Base-by-base conservation (phyloP, 768 basidiomycete genomes). In the Dentipellis fragilis region DNA sequence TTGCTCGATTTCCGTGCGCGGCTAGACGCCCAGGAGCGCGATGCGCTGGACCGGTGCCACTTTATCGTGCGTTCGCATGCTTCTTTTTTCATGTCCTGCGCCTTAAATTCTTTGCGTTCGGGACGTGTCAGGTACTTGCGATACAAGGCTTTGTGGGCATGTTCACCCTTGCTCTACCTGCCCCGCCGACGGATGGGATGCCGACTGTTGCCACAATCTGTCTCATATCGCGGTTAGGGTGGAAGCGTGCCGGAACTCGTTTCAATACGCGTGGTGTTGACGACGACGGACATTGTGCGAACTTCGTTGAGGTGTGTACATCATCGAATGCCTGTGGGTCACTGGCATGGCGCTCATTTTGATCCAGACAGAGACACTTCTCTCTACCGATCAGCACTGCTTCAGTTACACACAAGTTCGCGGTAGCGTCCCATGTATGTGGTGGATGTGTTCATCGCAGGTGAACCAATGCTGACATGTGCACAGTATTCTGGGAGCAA, bases 211-310 rank as follows among this genome's bases (percentile, higher is more conserved):
- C 81, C 4, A 89, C 88, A 1, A 68, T 96, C 19, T 81, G 85
- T 4, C 71, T 99, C 55, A 87, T 97, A 51, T 92, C 89, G 11
- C 77, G 96, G 40, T 76, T 98, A 4, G 87, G 93, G 10, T 94
- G 90, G 85, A 94, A 92, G 71, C 79, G 95, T 60, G 94, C 96
- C 22, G 96, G 96, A 3, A 97, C 96, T 17, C 82, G 96, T 39
- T 99, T 98, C 73, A 97, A 96, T 67, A 93, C 93, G 11, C 80
- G 95, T 56, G 95, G 95, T 1, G 89, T 98, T 10, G 94, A 97
- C 65, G 94, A 96, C 66, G 89, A 93, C 60, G 93, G 94, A 38
- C 85, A 93, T 66, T 87, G 86, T 34, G 95, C 95, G 35, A 97
- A 97, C 66, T 97, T 96, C 69, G 95, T 95, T 7, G 96, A 99